Percentiles rank a stretch among this genome's conserved stretches.
Conservation (phyloP, 805 yeast genomes). For the Metschnikowia picachoensis region DNA sequence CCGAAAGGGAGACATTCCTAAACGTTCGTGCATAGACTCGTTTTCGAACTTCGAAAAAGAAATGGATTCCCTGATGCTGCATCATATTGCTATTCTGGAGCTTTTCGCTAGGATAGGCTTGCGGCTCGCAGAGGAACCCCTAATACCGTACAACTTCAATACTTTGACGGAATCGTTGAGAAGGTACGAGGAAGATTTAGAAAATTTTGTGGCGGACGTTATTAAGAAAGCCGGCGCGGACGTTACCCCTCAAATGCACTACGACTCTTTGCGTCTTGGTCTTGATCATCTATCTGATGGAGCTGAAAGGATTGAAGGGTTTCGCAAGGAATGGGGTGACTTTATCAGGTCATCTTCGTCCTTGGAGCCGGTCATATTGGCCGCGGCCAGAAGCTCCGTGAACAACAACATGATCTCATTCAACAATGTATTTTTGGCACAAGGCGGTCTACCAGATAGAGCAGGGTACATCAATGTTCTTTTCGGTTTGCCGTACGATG, state of each 20-base stretch:
- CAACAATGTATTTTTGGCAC: conserved; percentile 49
- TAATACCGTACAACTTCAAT: conserved; percentile 63
- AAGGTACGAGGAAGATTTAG: conserved; percentile 45
- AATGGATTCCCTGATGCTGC: conserved; percentile 54
- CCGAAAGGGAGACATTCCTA: conserved; percentile 29
- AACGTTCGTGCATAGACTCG: conserved; percentile 60
- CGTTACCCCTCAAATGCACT: conserved; percentile 21
- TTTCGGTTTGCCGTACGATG: conserved; percentile 63
- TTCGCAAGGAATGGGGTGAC: conserved; percentile 63
- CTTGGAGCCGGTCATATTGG: conserved; percentile 66
- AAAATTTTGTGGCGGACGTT: conserved; percentile 28
- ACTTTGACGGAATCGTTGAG: conserved; percentile 44
- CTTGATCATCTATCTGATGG: conserved; percentile 25
- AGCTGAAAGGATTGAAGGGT: conserved; percentile 47
- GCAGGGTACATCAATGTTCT: conserved; percentile 65
- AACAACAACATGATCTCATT: conserved; percentile 60
- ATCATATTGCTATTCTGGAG: conserved; percentile 54
- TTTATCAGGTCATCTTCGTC: conserved; percentile 40
- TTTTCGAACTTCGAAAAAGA: conserved; percentile 49
- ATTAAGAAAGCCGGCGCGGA: neutral
- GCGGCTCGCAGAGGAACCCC: conserved; percentile 69
- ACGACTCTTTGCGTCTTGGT: conserved; percentile 22
- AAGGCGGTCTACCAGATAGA: conserved; percentile 45
- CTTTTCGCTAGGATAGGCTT: conserved; percentile 50
- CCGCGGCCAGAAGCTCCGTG: conserved; percentile 77